Evolutionary conservation across 1,139 yeast species (phyloP).

Genomic region (Yamadazyma spencermartinsiae): DNA sequence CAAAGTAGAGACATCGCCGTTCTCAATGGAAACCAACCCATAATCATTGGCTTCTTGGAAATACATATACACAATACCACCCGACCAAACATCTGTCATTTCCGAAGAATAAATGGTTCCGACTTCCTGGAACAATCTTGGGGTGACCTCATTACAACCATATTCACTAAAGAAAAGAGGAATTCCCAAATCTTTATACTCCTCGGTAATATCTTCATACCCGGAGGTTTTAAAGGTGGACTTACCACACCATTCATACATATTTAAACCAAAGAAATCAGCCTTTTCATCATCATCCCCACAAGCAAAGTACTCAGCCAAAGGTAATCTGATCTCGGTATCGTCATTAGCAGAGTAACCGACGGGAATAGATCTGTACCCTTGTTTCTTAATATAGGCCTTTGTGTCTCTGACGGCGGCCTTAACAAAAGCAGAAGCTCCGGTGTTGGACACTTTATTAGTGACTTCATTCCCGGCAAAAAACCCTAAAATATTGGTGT

Average conservation of each 20-base stretch:
- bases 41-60: conserved; percentile 78
- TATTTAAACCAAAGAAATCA: conserved; percentile 91
- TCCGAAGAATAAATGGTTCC: conserved; percentile 57
- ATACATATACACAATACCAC: conserved; percentile 90
- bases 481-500: conserved; percentile 79
- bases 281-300: conserved; percentile 67
- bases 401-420: conserved; percentile 88
- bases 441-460: conserved; percentile 69
- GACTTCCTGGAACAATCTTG: conserved; percentile 75
- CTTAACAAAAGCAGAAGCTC: conserved; percentile 83
- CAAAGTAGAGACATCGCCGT: conserved; percentile 36
- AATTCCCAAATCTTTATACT: conserved; percentile 67
- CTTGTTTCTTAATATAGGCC: conserved; percentile 64
- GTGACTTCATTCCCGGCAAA: conserved; percentile 93
- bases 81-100: conserved; percentile 86
- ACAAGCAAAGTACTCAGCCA: conserved; percentile 84
- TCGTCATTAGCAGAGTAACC: conserved; percentile 92
- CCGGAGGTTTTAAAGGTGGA: conserved; percentile 69
- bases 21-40: conserved; percentile 66
- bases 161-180: conserved; percentile 91
- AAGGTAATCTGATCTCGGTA: conserved; percentile 61
- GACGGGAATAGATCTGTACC: conserved; percentile 74
- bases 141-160: conserved; percentile 73
- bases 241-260: conserved; percentile 95
- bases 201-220: conserved; percentile 69